A percentile compares a stretch with the other conserved stretches of the same genome.
Conservation (phyloP, 139 green algal species). For the Tetratostichococcus sp. region DNA sequence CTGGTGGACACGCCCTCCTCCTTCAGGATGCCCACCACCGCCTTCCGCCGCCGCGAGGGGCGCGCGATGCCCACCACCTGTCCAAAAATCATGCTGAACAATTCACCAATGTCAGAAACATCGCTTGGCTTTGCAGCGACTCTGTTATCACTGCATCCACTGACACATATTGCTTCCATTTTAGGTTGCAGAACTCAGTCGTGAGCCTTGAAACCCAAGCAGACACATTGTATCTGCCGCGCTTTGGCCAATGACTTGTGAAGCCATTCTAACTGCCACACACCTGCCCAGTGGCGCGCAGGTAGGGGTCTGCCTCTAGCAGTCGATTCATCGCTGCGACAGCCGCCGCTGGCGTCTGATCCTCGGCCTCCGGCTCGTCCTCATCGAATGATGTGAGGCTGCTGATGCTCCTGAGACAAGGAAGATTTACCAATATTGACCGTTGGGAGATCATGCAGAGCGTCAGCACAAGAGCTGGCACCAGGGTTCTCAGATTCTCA, state of each 20-base stretch:
- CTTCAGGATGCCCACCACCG: constrained; percentile 70
- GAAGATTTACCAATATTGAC: background rate
- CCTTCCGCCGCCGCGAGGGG: constrained; percentile 43
- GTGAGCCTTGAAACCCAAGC: no score
- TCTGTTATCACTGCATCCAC: no score
- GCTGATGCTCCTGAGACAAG: background rate
- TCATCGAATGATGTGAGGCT: background rate
- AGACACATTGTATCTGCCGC: no score
- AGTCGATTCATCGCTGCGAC: constrained; percentile 12
- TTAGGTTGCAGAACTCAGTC: no score
- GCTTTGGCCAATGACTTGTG: no score
- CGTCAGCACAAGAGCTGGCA: no score
- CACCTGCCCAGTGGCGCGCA: constrained; percentile 39
- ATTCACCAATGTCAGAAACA: no score
- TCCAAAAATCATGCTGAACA: no score
- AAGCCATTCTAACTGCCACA: background rate
- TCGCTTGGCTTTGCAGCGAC: no score
- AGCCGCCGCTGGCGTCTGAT: constrained; percentile 5
- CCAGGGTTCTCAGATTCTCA: no score
- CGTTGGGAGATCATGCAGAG: no score
- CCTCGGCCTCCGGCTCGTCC: background rate
- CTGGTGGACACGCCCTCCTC: constrained; percentile 21
- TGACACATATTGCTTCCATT: no score
- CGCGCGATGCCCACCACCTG: constrained; percentile 68
- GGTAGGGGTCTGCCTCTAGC: constrained; percentile 15